Base-by-base conservation (phyloP, 345 rosid species). In the Raphanus raphanistrum region DNA sequence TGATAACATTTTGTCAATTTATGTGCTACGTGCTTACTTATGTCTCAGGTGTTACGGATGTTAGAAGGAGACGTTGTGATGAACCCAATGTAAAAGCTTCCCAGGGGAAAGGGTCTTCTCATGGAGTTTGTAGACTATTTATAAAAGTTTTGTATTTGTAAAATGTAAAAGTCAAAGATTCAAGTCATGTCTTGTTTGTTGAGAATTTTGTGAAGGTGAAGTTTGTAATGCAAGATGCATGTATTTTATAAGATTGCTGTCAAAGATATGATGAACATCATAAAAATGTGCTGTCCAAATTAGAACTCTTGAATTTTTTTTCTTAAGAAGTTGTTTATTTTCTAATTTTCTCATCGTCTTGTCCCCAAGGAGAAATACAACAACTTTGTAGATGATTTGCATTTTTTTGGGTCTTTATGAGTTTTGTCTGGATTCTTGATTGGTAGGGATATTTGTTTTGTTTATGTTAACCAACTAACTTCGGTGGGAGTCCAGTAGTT, bases 1-100 rank as follows among this genome's bases (percentile, higher is more conserved):
- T 26, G 0, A 3, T 10, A 61, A 68, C 15, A 50, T 50, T 45
- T 45, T 45, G 52, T 45, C 52, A 45, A 45, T 45, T 12, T 45
- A 5, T 50, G 55, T 50, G 55, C 55, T 45, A 5, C n/a, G 55
- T 50, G 55, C 55, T 50, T 50, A 50, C 55, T 50, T 50, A 50
- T 50, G 55, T 50, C 17, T 50, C 55, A 50, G 98, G 96, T 94
- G 73, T 88, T 94, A 58, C 83, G 98, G 80, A 86, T 92, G 87
- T 81, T 94, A 75, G 98, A 94, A 83, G 90, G 90, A 52, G 90
- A 88, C 52, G 41, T 82, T 35, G 75, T 83, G 62, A 77, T 85
- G 84, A 80, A 84, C 70, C 77, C 80, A 62, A 16, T 79, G 0
- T 79, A 79, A 65, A 72, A 73, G 70, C 74, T 78, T 33, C 77